These are phyloP conservation scores for Royoungia palumana DNA, from an alignment of 768 basidiomycete species.

Conservation along the genomic window DNA sequence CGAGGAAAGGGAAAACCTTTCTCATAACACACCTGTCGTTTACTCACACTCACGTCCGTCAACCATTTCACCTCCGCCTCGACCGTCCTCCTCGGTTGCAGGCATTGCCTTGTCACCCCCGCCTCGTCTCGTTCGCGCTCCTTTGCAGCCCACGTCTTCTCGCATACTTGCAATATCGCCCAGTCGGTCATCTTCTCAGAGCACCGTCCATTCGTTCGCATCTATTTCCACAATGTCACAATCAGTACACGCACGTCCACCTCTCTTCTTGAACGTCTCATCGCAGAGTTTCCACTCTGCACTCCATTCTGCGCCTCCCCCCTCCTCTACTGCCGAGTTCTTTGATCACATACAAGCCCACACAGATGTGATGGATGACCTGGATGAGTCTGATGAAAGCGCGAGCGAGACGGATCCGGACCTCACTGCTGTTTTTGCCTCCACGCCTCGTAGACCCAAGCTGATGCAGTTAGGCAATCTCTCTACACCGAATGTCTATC, in stretches of 20 bases:
- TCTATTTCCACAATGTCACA: constrained; percentile 26
- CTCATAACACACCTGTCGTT: constrained; percentile 22
- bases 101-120: constrained; percentile 59
- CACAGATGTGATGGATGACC: constrained; percentile 69
- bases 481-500: constrained; percentile 62
- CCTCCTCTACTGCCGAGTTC: constrained; percentile 65
- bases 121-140: constrained; percentile 23
- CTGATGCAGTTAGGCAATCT: constrained; percentile 67
- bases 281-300: constrained; percentile 39
- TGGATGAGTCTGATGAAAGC: constrained; percentile 56
- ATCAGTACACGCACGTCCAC: constrained; percentile 13
- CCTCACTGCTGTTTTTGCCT: constrained; percentile 27
- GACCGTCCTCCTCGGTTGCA: constrained; percentile 59
- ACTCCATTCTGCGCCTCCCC: constrained; percentile 60
- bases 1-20: constrained; percentile 9
- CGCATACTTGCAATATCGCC: constrained; percentile 16
- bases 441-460: constrained; percentile 33
- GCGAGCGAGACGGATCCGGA: constrained; percentile 39
- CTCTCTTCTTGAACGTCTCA: constrained; percentile 47
- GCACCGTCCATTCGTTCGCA: constrained; percentile 30
- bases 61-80: constrained; percentile 54
- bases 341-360: constrained; percentile 72
- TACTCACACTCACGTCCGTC: constrained; percentile 21
- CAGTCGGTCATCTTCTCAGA: constrained; percentile 27
- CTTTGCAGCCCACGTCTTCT: constrained; percentile 18